Evolutionary conservation across 106 monocot species (phyloP), one percentile per base, ranked within the genome.

Genomic region (Iris macrosiphon): DNA sequence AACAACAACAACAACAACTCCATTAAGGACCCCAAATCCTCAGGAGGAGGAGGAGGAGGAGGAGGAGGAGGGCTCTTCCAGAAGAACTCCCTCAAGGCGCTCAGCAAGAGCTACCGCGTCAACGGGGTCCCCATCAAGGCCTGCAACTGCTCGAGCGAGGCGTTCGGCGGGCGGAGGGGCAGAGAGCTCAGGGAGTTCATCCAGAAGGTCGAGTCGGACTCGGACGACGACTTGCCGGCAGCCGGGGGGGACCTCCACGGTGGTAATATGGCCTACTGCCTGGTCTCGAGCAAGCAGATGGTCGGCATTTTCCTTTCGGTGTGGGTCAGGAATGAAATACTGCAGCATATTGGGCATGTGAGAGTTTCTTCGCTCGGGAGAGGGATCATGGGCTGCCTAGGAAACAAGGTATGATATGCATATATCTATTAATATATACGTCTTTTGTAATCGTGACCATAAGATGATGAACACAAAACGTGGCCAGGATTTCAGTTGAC

Each of bases 381-480:
- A 18, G 83, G 83, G 19, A 71, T 75, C 45, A 62, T 84, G 83
- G 74, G 74, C 25, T 71, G 49, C 17, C 75, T 84, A 29, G 78
- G 78, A 31, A 84, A 84, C 59, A 84, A 84, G 83, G 83, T 83
- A n/a, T n/a, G n/a, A n/a, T n/a, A n/a, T n/a, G n/a, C n/a, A n/a
- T n/a, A n/a, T n/a, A 33, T 61, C 30, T 4, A 20, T 31, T 23
- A 45, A 52, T 3, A 7, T 34, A 19, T 18, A 9, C 33, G 16
- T 11, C 23, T 27, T 13, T 14, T 23, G 15, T 33, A n/a, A 32
- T 9, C 13, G n/a, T n/a, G n/a, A n/a, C n/a, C n/a, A n/a, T n/a
- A n/a, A n/a, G n/a, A n/a, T n/a, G n/a, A n/a, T n/a, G n/a, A n/a
- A n/a, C n/a, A n/a, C n/a, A n/a, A n/a, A n/a, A n/a, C n/a, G n/a